A percentile compares a stretch with the other conserved stretches of the same genome.
Conservation (phyloP, 139 green algal genomes). For the Chlamydomonas incerta region DNA sequence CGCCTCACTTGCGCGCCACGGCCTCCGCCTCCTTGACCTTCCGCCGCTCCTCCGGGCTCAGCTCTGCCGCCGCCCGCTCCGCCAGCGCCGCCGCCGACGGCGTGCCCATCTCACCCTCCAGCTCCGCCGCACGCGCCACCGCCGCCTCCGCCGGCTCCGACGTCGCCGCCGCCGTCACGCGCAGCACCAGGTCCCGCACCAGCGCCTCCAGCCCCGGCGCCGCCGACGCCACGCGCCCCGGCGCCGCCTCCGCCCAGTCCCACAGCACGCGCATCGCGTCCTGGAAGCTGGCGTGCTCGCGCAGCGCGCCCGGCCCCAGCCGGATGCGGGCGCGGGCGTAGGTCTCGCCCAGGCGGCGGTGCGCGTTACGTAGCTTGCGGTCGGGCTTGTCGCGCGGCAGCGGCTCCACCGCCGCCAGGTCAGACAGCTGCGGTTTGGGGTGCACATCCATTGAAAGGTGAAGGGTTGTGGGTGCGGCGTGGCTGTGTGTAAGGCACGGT, state of each 20-base stretch:
- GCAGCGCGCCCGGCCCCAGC: neutral
- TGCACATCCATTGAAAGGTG: no score
- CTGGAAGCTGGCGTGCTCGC: slow-evolving; percentile 13
- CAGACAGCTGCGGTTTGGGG: neutral
- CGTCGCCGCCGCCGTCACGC: neutral
- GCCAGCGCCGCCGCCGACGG: slow-evolving; percentile 7
- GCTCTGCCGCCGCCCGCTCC: neutral
- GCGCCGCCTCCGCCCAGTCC: slow-evolving; percentile 22
- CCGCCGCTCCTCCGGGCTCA: neutral
- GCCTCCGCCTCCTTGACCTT: neutral
- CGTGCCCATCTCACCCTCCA: neutral
- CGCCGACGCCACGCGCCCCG: neutral
- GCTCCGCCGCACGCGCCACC: neutral
- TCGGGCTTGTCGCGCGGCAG: neutral
- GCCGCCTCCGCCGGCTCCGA: slow-evolving; percentile 4
- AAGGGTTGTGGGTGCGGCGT: no score
- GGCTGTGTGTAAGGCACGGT: no score
- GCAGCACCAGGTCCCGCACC: neutral
- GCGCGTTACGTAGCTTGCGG: slow-evolving; percentile 36
- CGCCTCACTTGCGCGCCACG: neutral
- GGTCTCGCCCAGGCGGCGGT: neutral
- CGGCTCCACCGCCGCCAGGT: slow-evolving; percentile 3
- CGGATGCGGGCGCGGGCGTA: neutral
- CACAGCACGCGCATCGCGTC: slow-evolving; percentile 40
- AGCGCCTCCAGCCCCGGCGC: neutral